Percentiles rank a stretch among this genome's conserved stretches.
These are phyloP conservation scores for Boechera stricta DNA, from an alignment of 345 rosid genomes.

Conservation along the genomic window DNA sequence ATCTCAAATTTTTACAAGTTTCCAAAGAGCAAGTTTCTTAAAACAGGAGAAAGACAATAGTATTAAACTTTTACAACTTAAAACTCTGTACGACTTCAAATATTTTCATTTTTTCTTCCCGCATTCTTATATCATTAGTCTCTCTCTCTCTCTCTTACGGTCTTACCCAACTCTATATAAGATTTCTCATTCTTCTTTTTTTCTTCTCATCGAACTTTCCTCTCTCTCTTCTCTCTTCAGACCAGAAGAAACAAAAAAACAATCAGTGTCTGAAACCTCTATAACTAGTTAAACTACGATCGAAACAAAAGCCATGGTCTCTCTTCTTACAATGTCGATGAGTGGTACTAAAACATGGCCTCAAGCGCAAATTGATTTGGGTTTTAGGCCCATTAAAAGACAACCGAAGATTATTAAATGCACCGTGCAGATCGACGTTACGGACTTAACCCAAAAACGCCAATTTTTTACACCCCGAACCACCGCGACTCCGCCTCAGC, in stretches of 20 bases:
- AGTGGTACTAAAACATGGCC: conserved; percentile 25
- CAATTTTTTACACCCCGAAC: conserved; percentile 31
- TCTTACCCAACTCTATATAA: conserved; percentile 44
- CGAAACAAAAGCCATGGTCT: conserved; percentile 34
- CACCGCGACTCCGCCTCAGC: conserved; percentile 35
- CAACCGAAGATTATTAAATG: conserved; percentile 29
- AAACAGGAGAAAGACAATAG: no score
- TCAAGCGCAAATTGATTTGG: conserved; percentile 20
- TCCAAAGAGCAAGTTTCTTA: background rate
- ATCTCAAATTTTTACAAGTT: no score
- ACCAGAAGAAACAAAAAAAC: conserved; percentile 23
- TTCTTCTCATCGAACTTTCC: conserved; percentile 36
- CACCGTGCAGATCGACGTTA: conserved; percentile 41
- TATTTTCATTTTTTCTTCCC: conserved; percentile 1
- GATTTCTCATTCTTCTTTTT: conserved; percentile 22
- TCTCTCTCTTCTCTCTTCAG: conserved; percentile 18
- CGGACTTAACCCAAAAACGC: conserved; percentile 34
- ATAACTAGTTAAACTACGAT: background rate
- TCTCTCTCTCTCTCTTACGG: background rate
- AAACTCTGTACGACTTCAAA: background rate
- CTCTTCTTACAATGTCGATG: conserved; percentile 38
- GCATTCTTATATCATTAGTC: conserved; percentile 8
- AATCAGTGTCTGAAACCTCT: conserved; percentile 14
- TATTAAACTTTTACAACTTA: no score
- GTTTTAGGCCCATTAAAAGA: conserved; percentile 37